Evolutionary conservation across 2,329 filamentous ascomycete species (phyloP).

Genomic region (Microsporum ferrugineum): DNA sequence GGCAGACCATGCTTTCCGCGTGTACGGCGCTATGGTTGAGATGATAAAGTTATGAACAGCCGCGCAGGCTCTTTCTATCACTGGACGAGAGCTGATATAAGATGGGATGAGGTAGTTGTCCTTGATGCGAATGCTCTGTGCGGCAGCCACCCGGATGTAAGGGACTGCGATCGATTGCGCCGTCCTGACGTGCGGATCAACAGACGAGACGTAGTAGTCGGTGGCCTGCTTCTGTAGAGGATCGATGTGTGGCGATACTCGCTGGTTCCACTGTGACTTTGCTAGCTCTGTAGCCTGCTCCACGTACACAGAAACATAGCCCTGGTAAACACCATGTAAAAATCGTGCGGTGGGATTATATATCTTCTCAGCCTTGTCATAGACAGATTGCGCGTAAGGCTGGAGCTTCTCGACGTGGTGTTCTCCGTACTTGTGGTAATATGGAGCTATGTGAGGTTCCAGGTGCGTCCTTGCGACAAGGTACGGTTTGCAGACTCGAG

Average conservation of each 20-base stretch:
- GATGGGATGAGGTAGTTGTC: constrained; percentile 62
- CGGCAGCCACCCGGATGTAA: constrained; percentile 57
- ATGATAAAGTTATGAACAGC: constrained; percentile 55
- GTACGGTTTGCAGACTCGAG: constrained; percentile 74
- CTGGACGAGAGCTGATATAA: constrained; percentile 63
- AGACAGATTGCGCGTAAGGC: constrained; percentile 55
- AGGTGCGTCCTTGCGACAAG: constrained; percentile 53
- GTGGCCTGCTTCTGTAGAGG: constrained; percentile 41
- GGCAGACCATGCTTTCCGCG: constrained; percentile 58
- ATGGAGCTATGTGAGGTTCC: constrained; percentile 66
- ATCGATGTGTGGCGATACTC: constrained; percentile 61
- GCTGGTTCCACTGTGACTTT: constrained; percentile 39
- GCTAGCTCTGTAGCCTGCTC: constrained; percentile 54
- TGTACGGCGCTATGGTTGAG: constrained; percentile 60
- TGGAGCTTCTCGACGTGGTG: constrained; percentile 66
- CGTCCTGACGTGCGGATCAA: constrained; percentile 64
- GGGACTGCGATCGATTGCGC: constrained; percentile 50
- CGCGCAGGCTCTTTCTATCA: constrained; percentile 57
- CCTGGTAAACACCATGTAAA: constrained; percentile 48
- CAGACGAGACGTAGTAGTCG: constrained; percentile 53
- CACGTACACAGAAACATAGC: constrained; percentile 64
- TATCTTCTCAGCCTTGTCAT: constrained; percentile 39
- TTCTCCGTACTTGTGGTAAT: constrained; percentile 73
- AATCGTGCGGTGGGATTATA: constrained; percentile 58
- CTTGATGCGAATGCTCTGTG: constrained; percentile 56